These are phyloP conservation scores for Pseudocercospora eumusae DNA, from an alignment of 2,329 filamentous ascomycete genomes.

Conservation along the genomic window DNA sequence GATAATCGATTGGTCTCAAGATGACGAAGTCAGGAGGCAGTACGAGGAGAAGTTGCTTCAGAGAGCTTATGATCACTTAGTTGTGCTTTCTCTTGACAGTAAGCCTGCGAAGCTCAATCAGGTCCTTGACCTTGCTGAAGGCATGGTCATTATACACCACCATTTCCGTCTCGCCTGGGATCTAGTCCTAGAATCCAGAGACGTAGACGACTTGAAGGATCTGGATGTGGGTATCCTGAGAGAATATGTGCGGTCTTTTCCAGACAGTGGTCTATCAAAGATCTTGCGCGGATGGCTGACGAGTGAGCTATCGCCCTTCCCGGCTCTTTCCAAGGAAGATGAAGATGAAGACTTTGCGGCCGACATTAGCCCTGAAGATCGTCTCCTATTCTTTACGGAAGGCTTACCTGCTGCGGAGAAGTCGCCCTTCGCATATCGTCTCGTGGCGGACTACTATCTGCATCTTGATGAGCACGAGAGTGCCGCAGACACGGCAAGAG, in stretches of 20 bases:
- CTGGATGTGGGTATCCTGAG: slow-evolving; percentile 77
- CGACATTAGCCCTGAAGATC: slow-evolving; percentile 70
- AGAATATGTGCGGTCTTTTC: slow-evolving; percentile 81
- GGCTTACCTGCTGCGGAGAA: slow-evolving; percentile 53
- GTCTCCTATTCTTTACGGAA: slow-evolving; percentile 74
- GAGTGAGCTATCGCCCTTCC: slow-evolving; percentile 82
- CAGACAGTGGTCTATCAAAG: slow-evolving; percentile 77
- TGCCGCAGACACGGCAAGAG: slow-evolving; percentile 75
- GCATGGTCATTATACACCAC: slow-evolving; percentile 96
- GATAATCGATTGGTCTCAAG: slow-evolving; percentile 84
- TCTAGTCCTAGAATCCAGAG: slow-evolving; percentile 85
- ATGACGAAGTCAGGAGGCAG: slow-evolving; percentile 78
- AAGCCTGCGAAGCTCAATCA: slow-evolving; percentile 72
- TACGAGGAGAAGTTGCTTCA: slow-evolving; percentile 90
- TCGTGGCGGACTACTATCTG: slow-evolving; percentile 82
- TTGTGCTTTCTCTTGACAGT: slow-evolving; percentile 65
- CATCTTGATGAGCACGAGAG: slow-evolving; percentile 82
- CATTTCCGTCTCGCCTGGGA: slow-evolving; percentile 89
- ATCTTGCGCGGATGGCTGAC: slow-evolving; percentile 79
- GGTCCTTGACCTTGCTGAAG: slow-evolving; percentile 75
- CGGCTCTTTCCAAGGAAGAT: slow-evolving; percentile 58
- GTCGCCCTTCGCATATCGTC: slow-evolving; percentile 78
- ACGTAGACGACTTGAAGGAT: slow-evolving; percentile 70
- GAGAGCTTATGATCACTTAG: slow-evolving; percentile 75
- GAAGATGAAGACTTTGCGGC: slow-evolving; percentile 53